phyloP scores from a whole-genome alignment of 1,139 yeast genomes.

The Debaryomyces nepalensis region DNA sequence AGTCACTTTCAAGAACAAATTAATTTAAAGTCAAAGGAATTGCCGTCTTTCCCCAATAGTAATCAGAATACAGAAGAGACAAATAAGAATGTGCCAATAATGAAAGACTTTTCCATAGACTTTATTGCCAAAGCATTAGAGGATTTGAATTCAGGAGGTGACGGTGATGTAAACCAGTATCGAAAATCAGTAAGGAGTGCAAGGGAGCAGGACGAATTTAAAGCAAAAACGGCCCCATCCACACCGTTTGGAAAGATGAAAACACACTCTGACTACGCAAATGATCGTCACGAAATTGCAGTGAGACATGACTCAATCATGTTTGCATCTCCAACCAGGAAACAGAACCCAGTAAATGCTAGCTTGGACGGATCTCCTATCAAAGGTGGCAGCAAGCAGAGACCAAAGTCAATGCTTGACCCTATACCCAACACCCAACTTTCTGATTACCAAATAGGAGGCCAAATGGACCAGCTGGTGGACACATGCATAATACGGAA shows the following conservation, averaged over 20 bases:
- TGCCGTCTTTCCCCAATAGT: constrained; percentile 21
- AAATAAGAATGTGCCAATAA: constrained; percentile 34
- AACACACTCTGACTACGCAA: constrained; percentile 35
- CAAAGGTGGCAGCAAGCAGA: constrained; percentile 12
- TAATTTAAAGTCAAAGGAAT: constrained; percentile 41
- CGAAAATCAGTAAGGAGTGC: constrained; percentile 41
- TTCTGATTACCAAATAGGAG: constrained; percentile 11
- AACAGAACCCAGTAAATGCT: constrained; percentile 6
- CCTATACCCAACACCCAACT: constrained; percentile 15
- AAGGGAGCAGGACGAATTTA: constrained; percentile 21
- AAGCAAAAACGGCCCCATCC: constrained; percentile 23
- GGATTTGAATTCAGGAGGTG: constrained; percentile 67
- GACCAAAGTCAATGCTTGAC: constrained; percentile 52
- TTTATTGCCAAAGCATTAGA: constrained; percentile 64
- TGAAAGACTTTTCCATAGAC: constrained; percentile 52
- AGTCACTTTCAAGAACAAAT: constrained; percentile 47
- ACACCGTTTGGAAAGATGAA: constrained; percentile 26
- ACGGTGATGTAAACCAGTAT: constrained; percentile 56
- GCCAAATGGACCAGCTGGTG: constrained; percentile 18
- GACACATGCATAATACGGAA: constrained; percentile 23
- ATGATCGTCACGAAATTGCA: constrained; percentile 46
- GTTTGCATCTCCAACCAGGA: constrained; percentile 25
- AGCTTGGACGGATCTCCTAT: constrained; percentile 15
- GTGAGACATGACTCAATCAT: constrained; percentile 43
- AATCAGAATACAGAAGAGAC: constrained; percentile 6